These are phyloP conservation scores for Fraxinus angustifolia DNA, from an alignment of 305 asterid species.

Conservation along the genomic window DNA sequence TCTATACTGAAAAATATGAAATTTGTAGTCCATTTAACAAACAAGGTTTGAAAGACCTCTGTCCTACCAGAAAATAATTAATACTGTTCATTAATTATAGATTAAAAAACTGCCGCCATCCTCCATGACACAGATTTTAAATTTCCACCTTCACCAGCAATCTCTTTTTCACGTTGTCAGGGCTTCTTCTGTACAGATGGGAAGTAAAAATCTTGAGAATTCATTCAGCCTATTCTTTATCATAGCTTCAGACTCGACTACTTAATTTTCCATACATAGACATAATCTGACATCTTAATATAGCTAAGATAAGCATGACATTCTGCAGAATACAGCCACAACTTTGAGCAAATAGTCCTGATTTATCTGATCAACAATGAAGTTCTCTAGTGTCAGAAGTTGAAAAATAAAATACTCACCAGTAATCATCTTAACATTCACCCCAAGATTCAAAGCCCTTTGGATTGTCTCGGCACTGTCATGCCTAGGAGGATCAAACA, in stretches of 20 bases:
- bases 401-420: slow-evolving; percentile 35
- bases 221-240: not conserved
- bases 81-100: not conserved
- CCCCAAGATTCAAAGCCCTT: slow-evolving; percentile 76
- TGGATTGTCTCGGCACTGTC: slow-evolving; percentile 76
- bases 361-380: not conserved
- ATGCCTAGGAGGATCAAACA: slow-evolving; percentile 77
- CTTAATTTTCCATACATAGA: not conserved
- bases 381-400: not conserved
- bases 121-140: not conserved
- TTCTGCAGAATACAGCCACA: not conserved
- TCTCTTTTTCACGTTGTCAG: not conserved
- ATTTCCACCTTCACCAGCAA: not conserved
- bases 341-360: not conserved
- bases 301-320: not conserved
- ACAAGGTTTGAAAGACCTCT: not conserved
- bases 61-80: not conserved
- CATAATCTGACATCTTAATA: not conserved
- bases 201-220: not conserved
- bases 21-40: not conserved
- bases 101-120: not conserved
- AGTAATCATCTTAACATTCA: slow-evolving; percentile 82
- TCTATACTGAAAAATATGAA: not conserved
- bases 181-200: not conserved
- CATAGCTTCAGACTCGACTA: not conserved